Conservation (phyloP, 495 filamentous ascomycete species). For the Thozetella sp. region DNA sequence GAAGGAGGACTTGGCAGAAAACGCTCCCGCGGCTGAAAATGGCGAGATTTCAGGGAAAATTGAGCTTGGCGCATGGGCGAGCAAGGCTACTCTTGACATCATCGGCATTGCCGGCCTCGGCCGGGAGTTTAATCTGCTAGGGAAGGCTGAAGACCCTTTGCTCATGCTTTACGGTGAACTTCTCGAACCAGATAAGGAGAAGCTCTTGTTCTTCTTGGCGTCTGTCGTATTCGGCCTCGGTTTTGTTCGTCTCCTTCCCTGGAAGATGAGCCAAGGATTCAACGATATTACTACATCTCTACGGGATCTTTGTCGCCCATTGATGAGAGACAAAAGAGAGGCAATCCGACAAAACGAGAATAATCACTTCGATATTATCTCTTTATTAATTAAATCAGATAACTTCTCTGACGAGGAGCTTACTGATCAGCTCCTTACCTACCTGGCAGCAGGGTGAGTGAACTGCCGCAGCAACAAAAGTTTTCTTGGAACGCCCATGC, state of each 20-base stretch:
- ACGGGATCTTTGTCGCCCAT: slow-evolving; percentile 57
- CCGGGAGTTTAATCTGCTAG: slow-evolving; percentile 69
- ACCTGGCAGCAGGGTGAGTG: slow-evolving; percentile 68
- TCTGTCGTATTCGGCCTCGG: slow-evolving; percentile 42
- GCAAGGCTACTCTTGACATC: slow-evolving; percentile 78
- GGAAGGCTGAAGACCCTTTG: slow-evolving; percentile 62
- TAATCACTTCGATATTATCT: slow-evolving; percentile 72
- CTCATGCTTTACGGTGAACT: slow-evolving; percentile 63
- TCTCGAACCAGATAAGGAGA: slow-evolving; percentile 42
- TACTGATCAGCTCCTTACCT: slow-evolving; percentile 88
- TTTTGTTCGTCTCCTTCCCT: slow-evolving; percentile 55
- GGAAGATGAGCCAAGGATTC: slow-evolving; percentile 64
- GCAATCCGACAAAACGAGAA: slow-evolving; percentile 52
- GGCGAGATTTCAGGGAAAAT: too few species aligned
- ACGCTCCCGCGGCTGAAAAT: too few species aligned
- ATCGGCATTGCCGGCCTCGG: slow-evolving; percentile 83
- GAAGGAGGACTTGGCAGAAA: too few species aligned
- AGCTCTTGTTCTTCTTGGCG: slow-evolving; percentile 44
- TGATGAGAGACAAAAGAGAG: slow-evolving; percentile 67
- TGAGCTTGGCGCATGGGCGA: slow-evolving; percentile 68
- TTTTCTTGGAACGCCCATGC: background rate
- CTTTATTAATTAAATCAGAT: slow-evolving; percentile 72
- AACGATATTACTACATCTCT: slow-evolving; percentile 54
- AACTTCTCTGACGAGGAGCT: slow-evolving; percentile 79
- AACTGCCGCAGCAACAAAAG: too few species aligned